phyloP scores from a whole-genome alignment of 805 yeast genomes.

The Cyberlindnera mrakii region DNA sequence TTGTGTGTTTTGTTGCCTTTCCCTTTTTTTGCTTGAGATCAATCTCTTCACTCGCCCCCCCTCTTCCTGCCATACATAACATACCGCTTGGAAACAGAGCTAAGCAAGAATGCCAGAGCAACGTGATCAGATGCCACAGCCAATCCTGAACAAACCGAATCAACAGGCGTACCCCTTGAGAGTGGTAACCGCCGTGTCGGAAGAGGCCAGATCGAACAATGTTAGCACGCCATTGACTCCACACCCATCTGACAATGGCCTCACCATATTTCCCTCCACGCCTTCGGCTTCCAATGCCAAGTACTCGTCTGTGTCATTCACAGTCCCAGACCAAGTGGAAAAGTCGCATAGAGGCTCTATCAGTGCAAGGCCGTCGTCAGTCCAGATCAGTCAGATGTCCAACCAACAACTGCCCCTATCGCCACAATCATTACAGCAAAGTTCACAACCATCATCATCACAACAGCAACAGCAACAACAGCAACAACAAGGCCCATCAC shows the following conservation, averaged over 20 bases:
- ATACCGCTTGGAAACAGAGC: background rate
- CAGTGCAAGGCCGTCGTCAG: constrained; percentile 44
- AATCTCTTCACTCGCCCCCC: no score
- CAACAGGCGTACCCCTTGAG: background rate
- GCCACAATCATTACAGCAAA: constrained; percentile 17
- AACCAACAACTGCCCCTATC: constrained; percentile 8
- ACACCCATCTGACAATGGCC: background rate
- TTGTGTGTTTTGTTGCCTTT: no score
- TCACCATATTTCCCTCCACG: background rate
- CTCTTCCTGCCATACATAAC: no score
- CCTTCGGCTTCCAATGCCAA: background rate
- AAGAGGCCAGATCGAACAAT: background rate
- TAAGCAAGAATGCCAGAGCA: background rate
- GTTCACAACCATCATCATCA: constrained; percentile 2
- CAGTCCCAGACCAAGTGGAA: constrained; percentile 35
- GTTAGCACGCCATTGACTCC: background rate
- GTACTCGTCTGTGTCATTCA: constrained; percentile 36
- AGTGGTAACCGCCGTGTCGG: background rate
- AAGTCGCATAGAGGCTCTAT: constrained; percentile 53
- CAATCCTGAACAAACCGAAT: constrained; percentile 12
- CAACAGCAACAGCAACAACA: background rate
- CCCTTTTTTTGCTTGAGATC: no score
- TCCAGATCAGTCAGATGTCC: constrained; percentile 21
- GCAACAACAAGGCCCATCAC: background rate
- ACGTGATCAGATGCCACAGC: constrained; percentile 9